phyloP scores from a whole-genome alignment of 805 yeast genomes.

The Candida sithepensis region DNA sequence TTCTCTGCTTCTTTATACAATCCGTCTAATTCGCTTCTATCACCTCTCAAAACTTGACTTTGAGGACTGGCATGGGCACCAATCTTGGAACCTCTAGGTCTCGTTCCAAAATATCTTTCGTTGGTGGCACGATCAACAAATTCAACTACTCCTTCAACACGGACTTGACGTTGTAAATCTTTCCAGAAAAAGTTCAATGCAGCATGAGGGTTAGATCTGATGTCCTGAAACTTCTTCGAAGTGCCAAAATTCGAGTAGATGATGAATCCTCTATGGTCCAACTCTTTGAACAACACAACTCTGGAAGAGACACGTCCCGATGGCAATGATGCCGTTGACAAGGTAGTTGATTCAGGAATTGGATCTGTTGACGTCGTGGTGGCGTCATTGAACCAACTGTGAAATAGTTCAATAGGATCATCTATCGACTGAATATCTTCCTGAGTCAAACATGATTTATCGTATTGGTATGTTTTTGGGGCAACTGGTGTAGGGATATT shows the following conservation, averaged over 20 bases:
- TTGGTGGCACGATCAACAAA: conserved; percentile 69
- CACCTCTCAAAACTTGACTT: conserved; percentile 47
- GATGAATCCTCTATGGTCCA: conserved; percentile 80
- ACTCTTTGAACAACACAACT: conserved; percentile 81
- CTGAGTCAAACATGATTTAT: conserved; percentile 48
- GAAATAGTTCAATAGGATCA: conserved; percentile 76
- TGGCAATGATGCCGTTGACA: conserved; percentile 87
- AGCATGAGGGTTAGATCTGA: conserved; percentile 69
- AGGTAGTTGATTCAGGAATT: conserved; percentile 78
- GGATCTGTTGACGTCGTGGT: conserved; percentile 45
- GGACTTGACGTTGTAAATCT: conserved; percentile 82
- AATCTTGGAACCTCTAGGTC: conserved; percentile 90
- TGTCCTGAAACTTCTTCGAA: conserved; percentile 76
- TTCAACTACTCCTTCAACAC: conserved; percentile 85
- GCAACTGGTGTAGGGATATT: conserved; percentile 57
- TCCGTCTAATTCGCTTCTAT: conserved; percentile 61
- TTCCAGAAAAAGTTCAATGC: conserved; percentile 92
- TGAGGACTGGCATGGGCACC: conserved; percentile 99
- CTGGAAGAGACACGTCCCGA: conserved; percentile 88
- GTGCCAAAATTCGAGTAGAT: conserved; percentile 90
- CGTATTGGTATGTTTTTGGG: conserved; percentile 85
- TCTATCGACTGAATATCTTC: conserved; percentile 46
- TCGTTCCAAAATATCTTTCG: conserved; percentile 71
- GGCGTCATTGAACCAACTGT: conserved; percentile 82
- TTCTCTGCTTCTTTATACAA: conserved; percentile 44